Evolutionary conservation across 306 rosid genomes (phyloP).

Genomic region (Geum urbanum): DNA sequence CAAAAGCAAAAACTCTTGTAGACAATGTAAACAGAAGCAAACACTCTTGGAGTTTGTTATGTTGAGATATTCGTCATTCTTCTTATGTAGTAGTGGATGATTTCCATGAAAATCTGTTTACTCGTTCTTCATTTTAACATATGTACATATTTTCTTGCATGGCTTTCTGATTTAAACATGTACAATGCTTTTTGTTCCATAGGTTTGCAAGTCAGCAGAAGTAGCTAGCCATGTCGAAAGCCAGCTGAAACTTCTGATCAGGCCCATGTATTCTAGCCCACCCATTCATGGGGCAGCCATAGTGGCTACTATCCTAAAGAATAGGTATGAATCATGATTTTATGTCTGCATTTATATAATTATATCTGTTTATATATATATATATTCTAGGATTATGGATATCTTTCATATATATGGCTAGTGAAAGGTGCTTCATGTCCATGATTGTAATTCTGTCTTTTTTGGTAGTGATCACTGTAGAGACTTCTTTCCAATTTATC

Average conservation of each 20-base stretch:
- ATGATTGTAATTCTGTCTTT: neutral
- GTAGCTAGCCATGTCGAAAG: constrained; percentile 78
- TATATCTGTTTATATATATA: neutral
- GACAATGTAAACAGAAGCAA: neutral
- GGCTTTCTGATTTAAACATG: neutral
- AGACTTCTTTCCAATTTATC: neutral
- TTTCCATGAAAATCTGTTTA: neutral
- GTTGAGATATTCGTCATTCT: neutral
- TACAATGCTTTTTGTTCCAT: neutral
- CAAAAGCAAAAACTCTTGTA: neutral
- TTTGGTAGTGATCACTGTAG: neutral
- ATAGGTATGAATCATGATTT: constrained; percentile 43
- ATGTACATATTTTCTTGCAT: neutral
- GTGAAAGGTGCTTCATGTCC: no score
- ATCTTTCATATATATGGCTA: neutral
- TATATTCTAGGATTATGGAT: neutral
- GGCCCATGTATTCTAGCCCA: constrained; percentile 90
- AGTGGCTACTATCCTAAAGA: constrained; percentile 72
- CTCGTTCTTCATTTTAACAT: neutral
- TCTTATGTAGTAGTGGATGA: neutral
- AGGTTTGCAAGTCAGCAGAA: constrained; percentile 85
- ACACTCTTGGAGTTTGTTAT: no score
- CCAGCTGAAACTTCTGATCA: constrained; percentile 88
- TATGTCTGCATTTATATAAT: neutral
- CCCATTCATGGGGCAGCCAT: constrained; percentile 95